These are phyloP conservation scores for Hygrophorus russula DNA, from an alignment of 768 basidiomycete genomes.

Conservation along the genomic window DNA sequence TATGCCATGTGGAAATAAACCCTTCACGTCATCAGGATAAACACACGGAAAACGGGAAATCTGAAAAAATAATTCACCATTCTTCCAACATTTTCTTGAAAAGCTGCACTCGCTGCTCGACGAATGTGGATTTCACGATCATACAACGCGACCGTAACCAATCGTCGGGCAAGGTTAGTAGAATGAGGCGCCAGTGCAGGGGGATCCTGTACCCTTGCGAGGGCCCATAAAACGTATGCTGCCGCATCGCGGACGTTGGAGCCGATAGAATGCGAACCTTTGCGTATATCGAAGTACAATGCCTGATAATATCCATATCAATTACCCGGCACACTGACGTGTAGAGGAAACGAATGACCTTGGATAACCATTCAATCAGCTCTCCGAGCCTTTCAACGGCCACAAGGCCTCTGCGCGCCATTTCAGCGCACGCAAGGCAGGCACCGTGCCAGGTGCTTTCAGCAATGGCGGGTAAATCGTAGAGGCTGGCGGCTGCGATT, in stretches of 20 bases:
- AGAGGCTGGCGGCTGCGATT: slow-evolving; percentile 46
- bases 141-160: slow-evolving; percentile 75
- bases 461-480: slow-evolving; percentile 65
- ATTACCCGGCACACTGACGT: not conserved
- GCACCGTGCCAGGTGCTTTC: slow-evolving; percentile 95
- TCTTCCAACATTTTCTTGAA: slow-evolving; percentile 93
- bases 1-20: slow-evolving; percentile 87
- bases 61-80: slow-evolving; percentile 43
- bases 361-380: slow-evolving; percentile 70
- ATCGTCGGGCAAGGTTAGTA: slow-evolving; percentile 48
- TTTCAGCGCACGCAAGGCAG: slow-evolving; percentile 84
- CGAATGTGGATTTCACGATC: slow-evolving; percentile 94
- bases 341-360: slow-evolving; percentile 31
- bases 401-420: slow-evolving; percentile 76
- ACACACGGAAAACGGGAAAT: not conserved
- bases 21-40: slow-evolving; percentile 32
- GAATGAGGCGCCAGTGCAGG: slow-evolving; percentile 51
- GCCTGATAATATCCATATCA: slow-evolving; percentile 39
- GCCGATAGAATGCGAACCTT: slow-evolving; percentile 88
- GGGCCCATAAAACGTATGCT: slow-evolving; percentile 89
- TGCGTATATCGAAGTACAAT: slow-evolving; percentile 83
- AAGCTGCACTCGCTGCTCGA: slow-evolving; percentile 92
- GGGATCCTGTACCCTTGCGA: slow-evolving; percentile 68
- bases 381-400: slow-evolving; percentile 41
- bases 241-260: slow-evolving; percentile 92